Conservation (phyloP, 1,284 basidiomycete genomes). For the Cryptococcus neoformans region DNA sequence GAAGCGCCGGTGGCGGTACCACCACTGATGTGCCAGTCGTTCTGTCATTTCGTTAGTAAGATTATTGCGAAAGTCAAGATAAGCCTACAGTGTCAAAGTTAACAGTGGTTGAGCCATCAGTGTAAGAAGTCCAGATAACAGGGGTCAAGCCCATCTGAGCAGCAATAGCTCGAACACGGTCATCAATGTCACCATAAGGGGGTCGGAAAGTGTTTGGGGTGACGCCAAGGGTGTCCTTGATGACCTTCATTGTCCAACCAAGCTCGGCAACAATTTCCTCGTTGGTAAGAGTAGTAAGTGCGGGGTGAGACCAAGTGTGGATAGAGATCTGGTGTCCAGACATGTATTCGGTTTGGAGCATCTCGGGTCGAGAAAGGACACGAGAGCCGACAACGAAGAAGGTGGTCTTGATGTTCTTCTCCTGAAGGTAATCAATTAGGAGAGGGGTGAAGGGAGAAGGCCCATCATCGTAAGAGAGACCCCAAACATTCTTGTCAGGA, state of each 20-base stretch:
- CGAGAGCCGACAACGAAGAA: slow-evolving; percentile 94
- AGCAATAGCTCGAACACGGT: slow-evolving; percentile 82
- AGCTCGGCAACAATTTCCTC: slow-evolving; percentile 89
- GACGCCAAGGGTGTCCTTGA: slow-evolving; percentile 76
- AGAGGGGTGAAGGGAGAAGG: slow-evolving; percentile 76
- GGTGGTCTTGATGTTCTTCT: slow-evolving; percentile 68
- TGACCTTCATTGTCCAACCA: slow-evolving; percentile 85
- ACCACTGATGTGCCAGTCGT: slow-evolving; percentile 78
- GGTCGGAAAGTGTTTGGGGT: slow-evolving; percentile 76
- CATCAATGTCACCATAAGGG: slow-evolving; percentile 63
- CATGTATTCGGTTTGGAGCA: slow-evolving; percentile 83
- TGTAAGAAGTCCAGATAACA: slow-evolving; percentile 46
- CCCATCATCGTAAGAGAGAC: slow-evolving; percentile 53
- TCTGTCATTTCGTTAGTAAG: slow-evolving; percentile 9
- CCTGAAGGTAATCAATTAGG: slow-evolving; percentile 51
- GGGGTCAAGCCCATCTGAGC: slow-evolving; percentile 47
- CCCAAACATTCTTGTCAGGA: slow-evolving; percentile 72
- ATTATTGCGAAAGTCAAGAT: background rate
- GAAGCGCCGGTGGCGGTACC: slow-evolving; percentile 62
- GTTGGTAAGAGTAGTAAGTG: slow-evolving; percentile 71
- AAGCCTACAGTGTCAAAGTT: slow-evolving; percentile 72
- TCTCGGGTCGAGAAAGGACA: slow-evolving; percentile 70
- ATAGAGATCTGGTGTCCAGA: slow-evolving; percentile 67
- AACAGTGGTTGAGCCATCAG: slow-evolving; percentile 35
- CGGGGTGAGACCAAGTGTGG: slow-evolving; percentile 37